Percentiles rank a stretch among this genome's conserved stretches.
Conservation (phyloP, 768 basidiomycete species). For the Hirschioporus abietinus region DNA sequence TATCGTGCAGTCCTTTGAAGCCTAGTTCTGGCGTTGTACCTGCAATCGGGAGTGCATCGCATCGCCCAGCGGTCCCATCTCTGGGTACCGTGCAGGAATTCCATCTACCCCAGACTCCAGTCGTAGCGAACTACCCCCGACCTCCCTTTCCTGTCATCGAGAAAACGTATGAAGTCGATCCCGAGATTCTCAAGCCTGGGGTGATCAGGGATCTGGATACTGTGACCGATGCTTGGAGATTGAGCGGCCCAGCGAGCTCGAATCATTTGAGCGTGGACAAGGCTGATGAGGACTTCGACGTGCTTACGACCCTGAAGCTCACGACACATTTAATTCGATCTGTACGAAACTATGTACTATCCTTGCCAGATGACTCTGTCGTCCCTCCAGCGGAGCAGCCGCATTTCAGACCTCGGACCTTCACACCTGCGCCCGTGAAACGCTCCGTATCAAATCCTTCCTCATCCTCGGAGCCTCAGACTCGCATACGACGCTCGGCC, state of each 20-base stretch:
- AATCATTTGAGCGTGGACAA: conserved; percentile 17
- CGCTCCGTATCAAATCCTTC: conserved; percentile 28
- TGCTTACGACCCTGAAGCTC: conserved; percentile 67
- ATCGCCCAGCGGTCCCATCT: conserved; percentile 35
- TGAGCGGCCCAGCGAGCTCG: conserved; percentile 27
- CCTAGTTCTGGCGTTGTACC: conserved; percentile 62
- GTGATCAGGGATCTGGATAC: conserved; percentile 69
- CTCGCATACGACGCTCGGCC: conserved; percentile 68
- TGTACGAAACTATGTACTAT: conserved; percentile 77
- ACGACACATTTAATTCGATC: conserved; percentile 80
- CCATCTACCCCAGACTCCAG: conserved; percentile 68
- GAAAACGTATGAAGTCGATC: conserved; percentile 67
- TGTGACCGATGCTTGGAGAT: conserved; percentile 59
- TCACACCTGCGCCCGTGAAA: conserved; percentile 28
- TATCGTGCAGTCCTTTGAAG: conserved; percentile 33
- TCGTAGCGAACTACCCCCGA: conserved; percentile 39
- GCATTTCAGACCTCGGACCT: conserved; percentile 51
- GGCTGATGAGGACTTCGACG: conserved; percentile 36
- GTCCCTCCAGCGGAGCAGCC: conserved; percentile 37
- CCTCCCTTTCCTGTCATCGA: conserved; percentile 48
- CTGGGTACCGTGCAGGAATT: conserved; percentile 42
- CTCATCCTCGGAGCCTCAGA: conserved; percentile 51
- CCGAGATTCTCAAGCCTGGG: conserved; percentile 69
- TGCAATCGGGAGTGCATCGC: conserved; percentile 60
- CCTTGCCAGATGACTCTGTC: conserved; percentile 71